Evolutionary conservation across 176 grass and related monocot genomes (phyloP), one percentile per base, ranked within the genome.

Genomic region (Panicum miliaceum): DNA sequence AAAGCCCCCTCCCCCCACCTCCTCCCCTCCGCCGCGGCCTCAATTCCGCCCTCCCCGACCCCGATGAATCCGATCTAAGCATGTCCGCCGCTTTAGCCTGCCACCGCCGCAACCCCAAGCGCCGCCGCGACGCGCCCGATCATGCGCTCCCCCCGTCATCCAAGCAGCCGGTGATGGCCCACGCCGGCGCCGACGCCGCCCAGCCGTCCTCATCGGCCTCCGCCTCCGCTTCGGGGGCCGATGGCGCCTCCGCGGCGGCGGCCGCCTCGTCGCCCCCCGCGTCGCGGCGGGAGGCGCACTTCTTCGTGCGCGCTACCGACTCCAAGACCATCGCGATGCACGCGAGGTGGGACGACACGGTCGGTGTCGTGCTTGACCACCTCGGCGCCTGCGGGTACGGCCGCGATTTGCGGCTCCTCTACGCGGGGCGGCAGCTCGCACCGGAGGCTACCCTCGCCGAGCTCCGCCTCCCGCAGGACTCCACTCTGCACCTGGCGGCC

Each of bases 271-370:
- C 50, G 20, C 12, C 68, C 54, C 51, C 66, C 61, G 53, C 76
- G 27, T 65, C 56, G 68, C 75, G 82, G 50, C 82, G 74, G 67
- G 59, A 54, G 34, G 13, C 88, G 34, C 91, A 99, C 50, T 99
- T 99, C 91, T 99, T 99, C 69, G 91, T 99, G 12, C 93, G 97
- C 40, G 83, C 88, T 48, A 90, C 88, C 12, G 89, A 87, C 18
- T 90, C 91, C n/a, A 86, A 73, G 68, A 99, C 91, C 77, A 82
- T 96, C 65, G 88, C 91, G 71, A 85, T 99, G 73, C 93, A 94
- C 64, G 93, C 90, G 4, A 34, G 35, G 45, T 41, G 59, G 6
- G 84, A 88, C 15, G 97, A 96, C 38, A 91, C 93, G 16, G 78
- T 99, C 25, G 86, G 68, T 18, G 81, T 32, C 4, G 81, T 88